Conservation (phyloP, 345 rosid species). For the Aquilaria sinensis region DNA sequence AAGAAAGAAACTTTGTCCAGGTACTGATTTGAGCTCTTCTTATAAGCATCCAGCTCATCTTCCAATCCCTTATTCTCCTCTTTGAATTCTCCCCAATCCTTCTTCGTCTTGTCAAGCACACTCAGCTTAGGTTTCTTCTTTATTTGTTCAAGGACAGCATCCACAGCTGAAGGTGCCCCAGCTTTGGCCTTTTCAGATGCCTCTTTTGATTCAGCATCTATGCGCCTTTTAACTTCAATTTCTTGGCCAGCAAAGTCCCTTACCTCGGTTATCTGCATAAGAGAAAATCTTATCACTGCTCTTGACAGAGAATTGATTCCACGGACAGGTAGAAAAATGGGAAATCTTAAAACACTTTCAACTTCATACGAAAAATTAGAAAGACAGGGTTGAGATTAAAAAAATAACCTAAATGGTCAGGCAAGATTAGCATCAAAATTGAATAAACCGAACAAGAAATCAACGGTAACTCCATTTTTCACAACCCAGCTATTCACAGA, state of each 20-base stretch:
- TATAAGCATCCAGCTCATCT: conserved; percentile 82
- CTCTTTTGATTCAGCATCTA: conserved; percentile 78
- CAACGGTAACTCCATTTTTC: too few relatives aligned
- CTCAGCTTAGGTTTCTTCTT: conserved; percentile 91
- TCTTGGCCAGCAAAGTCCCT: conserved; percentile 90
- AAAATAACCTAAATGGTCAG: background rate
- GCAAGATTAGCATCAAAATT: background rate
- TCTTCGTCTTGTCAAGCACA: conserved; percentile 86
- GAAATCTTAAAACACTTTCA: background rate
- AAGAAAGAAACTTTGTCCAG: conserved; percentile 79
- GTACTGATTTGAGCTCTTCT: conserved; percentile 93
- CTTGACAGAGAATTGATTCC: background rate
- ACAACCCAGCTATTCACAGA: too few relatives aligned
- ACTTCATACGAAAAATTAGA: background rate
- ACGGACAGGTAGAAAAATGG: background rate
- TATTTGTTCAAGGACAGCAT: conserved; percentile 84
- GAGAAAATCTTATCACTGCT: background rate
- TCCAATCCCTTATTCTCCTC: conserved; percentile 78
- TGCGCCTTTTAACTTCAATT: conserved; percentile 56
- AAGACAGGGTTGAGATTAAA: background rate
- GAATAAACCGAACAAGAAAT: too few relatives aligned
- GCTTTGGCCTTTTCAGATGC: conserved; percentile 59
- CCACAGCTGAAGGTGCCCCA: conserved; percentile 61
- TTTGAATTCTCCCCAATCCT: conserved; percentile 97
- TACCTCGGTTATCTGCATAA: conserved; percentile 61